These are phyloP conservation scores for Blastobotrys serpentis DNA, from an alignment of 1,139 yeast genomes.

Conservation along the genomic window DNA sequence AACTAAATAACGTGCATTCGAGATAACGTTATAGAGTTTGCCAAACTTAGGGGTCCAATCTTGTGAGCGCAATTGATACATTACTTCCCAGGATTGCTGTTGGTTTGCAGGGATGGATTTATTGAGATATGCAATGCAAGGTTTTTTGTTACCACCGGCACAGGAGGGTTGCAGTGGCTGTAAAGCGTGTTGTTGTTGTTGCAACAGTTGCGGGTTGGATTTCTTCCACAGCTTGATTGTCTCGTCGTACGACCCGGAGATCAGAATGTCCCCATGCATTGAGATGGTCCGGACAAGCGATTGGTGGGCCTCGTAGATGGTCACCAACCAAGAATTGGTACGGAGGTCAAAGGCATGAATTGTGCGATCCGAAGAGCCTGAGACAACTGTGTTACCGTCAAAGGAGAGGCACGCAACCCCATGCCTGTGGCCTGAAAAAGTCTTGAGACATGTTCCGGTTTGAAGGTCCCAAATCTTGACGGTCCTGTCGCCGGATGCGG, in stretches of 20 bases:
- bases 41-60: conserved; percentile 16
- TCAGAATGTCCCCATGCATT: conserved; percentile 11
- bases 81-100: conserved; percentile 14
- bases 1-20: conserved; percentile 16
- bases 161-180: background rate
- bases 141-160: conserved; percentile 3
- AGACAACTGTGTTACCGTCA: conserved; percentile 14
- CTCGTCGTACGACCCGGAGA: conserved; percentile 19
- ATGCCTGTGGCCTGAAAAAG: conserved; percentile 14
- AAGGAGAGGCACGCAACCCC: conserved; percentile 18
- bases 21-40: conserved; percentile 15
- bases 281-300: conserved; percentile 17
- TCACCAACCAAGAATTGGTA: conserved; percentile 14
- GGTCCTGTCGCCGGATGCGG: conserved; percentile 20
- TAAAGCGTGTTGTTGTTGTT: background rate
- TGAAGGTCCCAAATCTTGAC: conserved; percentile 18
- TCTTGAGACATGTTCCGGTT: conserved; percentile 14
- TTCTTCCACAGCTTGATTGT: conserved; percentile 18
- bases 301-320: conserved; percentile 18
- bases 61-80: conserved; percentile 11
- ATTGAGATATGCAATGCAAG: conserved; percentile 13
- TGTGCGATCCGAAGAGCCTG: conserved; percentile 17
- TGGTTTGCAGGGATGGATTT: conserved; percentile 8
- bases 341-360: conserved; percentile 15
- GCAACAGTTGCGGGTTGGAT: conserved; percentile 1